phyloP scores from a whole-genome alignment of 208 protist genomes.

The Kentomonas sorsogonicus region DNA sequence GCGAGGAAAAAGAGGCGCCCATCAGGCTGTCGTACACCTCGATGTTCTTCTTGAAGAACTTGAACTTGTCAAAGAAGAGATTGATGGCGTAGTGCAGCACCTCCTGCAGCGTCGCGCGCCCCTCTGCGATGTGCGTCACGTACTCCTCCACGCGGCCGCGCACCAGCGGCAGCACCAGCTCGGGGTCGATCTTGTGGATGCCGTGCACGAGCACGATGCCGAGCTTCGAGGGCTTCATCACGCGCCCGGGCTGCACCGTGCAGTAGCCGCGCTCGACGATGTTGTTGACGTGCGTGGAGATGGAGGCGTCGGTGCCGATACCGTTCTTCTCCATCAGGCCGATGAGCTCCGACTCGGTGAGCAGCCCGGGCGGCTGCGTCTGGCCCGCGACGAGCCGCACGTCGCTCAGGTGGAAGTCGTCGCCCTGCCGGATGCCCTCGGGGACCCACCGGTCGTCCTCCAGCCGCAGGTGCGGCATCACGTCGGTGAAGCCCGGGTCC shows the following conservation, averaged over 20 bases:
- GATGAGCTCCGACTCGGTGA: slow-evolving; percentile 98
- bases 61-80: slow-evolving; percentile 88
- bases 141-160: slow-evolving; percentile 91
- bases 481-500: slow-evolving; percentile 76
- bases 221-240: slow-evolving; percentile 92
- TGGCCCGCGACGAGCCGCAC: slow-evolving; percentile 71
- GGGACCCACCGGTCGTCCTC: slow-evolving; percentile 80
- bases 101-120: slow-evolving; percentile 66
- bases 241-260: slow-evolving; percentile 66
- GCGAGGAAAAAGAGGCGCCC: slow-evolving; percentile 89
- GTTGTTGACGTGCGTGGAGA: slow-evolving; percentile 97
- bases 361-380: slow-evolving; percentile 91
- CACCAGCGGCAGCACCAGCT: slow-evolving; percentile 91
- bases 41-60: slow-evolving; percentile 91
- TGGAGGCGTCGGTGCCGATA: slow-evolving; percentile 99
- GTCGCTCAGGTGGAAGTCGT: slow-evolving; percentile 74
- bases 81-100: slow-evolving; percentile 79
- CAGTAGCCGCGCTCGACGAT: slow-evolving; percentile 93
- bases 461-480: slow-evolving; percentile 71
- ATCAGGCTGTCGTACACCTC: slow-evolving; percentile 91
- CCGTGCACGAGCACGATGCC: slow-evolving; percentile 91
- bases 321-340: slow-evolving; percentile 96
- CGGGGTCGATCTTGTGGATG: slow-evolving; percentile 91
- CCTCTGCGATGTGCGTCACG: slow-evolving; percentile 90
- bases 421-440: slow-evolving; percentile 46